Evolutionary conservation across 192 early-diverging fungal genomes (phyloP).

Genomic region (Rhizoclosmatium globosum): DNA sequence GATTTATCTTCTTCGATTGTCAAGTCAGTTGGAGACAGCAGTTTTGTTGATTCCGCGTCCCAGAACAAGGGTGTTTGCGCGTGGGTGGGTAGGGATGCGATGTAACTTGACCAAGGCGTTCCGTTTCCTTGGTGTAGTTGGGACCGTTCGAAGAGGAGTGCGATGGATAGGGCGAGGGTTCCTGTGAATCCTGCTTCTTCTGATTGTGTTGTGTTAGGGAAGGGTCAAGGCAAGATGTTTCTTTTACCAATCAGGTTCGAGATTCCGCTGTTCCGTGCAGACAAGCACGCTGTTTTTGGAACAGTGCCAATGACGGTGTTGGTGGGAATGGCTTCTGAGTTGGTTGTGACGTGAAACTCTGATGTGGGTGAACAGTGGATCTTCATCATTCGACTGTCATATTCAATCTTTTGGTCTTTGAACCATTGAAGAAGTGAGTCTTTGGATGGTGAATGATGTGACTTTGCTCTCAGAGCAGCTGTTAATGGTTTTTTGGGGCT

Average conservation of each 20-base stretch:
- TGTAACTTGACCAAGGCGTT: conserved; percentile 81
- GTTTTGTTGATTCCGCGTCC: conserved; percentile 60
- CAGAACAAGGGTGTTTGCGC: conserved; percentile 80
- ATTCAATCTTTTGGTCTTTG: conserved; percentile 9
- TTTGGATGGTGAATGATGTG: background rate
- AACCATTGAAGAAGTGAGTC: conserved; percentile 2
- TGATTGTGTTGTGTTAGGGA: too few species aligned
- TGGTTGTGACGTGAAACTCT: background rate
- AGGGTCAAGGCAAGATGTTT: too few species aligned
- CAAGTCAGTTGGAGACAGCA: conserved; percentile 77
- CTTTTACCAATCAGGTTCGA: conserved; percentile 78
- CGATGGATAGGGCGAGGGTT: conserved; percentile 73
- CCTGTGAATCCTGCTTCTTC: conserved; percentile 64
- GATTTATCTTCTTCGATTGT: conserved; percentile 60
- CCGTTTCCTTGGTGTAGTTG: background rate
- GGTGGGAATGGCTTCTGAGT: too few species aligned
- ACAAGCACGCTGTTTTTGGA: conserved; percentile 80
- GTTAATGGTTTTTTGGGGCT: background rate
- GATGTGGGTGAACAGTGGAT: background rate
- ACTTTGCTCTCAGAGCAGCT: too few species aligned
- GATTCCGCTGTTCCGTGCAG: conserved; percentile 73
- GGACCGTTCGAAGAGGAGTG: conserved; percentile 84
- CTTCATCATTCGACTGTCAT: background rate
- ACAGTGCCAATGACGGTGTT: conserved; percentile 55
- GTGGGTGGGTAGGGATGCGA: conserved; percentile 70